These are phyloP conservation scores for Suhomyces choctaworum DNA, from an alignment of 1,139 yeast species.

Conservation along the genomic window DNA sequence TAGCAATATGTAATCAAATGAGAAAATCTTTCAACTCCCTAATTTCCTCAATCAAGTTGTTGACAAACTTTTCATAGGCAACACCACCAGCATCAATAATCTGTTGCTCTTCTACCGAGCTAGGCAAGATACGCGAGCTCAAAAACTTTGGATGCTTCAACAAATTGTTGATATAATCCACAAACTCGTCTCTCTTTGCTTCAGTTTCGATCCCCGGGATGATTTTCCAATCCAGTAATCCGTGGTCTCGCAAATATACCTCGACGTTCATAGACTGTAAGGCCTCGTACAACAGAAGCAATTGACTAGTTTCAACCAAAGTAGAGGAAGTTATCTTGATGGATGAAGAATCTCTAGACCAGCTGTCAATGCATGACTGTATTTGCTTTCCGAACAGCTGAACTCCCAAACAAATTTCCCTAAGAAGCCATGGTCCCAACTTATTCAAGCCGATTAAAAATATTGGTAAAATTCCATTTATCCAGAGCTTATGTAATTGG, in stretches of 20 bases:
- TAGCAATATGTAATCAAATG: conserved; percentile 7
- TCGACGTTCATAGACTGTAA: conserved; percentile 50
- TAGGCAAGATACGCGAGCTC: conserved; percentile 64
- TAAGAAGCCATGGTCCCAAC: conserved; percentile 62
- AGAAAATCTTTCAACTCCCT: conserved; percentile 53
- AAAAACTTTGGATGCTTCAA: conserved; percentile 85
- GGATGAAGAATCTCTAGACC: conserved; percentile 62
- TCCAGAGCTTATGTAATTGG: conserved; percentile 74
- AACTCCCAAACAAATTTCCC: conserved; percentile 67
- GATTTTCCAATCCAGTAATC: conserved; percentile 31
- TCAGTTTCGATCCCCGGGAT: conserved; percentile 65
- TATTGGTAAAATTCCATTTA: conserved; percentile 74
- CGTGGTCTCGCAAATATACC: conserved; percentile 33
- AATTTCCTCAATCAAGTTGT: conserved; percentile 54
- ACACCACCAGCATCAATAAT: conserved; percentile 48
- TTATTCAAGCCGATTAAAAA: conserved; percentile 58
- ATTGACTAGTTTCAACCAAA: conserved; percentile 76
- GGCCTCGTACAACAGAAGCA: conserved; percentile 65
- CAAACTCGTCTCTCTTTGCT: conserved; percentile 56
- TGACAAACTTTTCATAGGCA: conserved; percentile 43
- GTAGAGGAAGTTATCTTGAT: conserved; percentile 63
- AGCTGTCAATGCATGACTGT: conserved; percentile 59
- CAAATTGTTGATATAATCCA: conserved; percentile 62
- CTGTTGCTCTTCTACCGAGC: conserved; percentile 64
- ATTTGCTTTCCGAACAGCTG: conserved; percentile 68